Conservation (phyloP, 2,329 filamentous ascomycete species). For the Alternaria atra region DNA sequence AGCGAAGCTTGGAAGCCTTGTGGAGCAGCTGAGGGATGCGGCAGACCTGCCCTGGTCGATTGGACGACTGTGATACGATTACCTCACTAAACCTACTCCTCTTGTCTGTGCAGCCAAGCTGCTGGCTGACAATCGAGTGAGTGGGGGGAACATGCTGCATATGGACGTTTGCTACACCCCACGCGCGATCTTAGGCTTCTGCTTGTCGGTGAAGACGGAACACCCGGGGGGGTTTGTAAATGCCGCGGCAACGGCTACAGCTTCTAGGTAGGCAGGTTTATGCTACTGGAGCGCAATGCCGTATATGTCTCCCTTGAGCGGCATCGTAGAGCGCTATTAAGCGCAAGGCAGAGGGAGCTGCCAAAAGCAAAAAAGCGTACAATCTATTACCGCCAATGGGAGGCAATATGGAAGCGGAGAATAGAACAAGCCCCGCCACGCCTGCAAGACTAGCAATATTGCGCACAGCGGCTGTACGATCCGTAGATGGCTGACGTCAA, state of each 20-base stretch:
- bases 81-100: conserved; percentile 34
- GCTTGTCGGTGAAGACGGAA: conserved; percentile 19
- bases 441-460: conserved; percentile 4
- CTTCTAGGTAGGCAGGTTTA: background rate
- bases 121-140: conserved; percentile 26
- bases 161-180: conserved; percentile 16
- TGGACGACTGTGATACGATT: conserved; percentile 44
- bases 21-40: conserved; percentile 12
- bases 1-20: conserved; percentile 8
- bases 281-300: background rate
- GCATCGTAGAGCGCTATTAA: background rate
- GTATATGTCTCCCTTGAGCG: background rate
- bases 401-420: conserved; percentile 7
- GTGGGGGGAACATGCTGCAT: conserved; percentile 27
- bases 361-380: conserved; percentile 25
- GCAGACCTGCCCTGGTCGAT: conserved; percentile 11
- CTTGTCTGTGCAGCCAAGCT: conserved; percentile 26
- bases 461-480: conserved; percentile 10
- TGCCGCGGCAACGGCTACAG: conserved; percentile 1
- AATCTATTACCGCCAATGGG: conserved; percentile 11
- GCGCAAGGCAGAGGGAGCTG: conserved; percentile 5
- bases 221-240: conserved; percentile 7
- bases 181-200: conserved; percentile 9
- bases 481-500: conserved; percentile 19
- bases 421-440: conserved; percentile 14